Evolutionary conservation across 352 stramenopile species (phyloP), one percentile per base, ranked within the genome.

Genomic region (Phytopythium montanum): DNA sequence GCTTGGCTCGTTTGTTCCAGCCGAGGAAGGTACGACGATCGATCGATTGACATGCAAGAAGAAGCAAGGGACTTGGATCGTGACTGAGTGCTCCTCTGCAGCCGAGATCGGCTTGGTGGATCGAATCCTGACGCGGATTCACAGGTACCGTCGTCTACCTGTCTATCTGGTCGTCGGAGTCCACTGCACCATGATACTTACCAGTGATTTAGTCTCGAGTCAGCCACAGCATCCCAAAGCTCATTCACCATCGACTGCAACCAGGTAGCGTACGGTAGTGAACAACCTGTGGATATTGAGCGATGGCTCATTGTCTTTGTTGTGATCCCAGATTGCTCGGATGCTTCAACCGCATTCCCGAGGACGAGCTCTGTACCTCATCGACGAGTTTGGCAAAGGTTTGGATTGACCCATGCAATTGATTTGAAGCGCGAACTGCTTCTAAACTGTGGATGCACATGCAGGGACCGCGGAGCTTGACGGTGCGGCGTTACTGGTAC

Each of bases 351-450:
- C 36, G 12, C 78, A 94, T 29, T 69, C 70, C 39, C 69, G 81
- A 52, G 69, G 66, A 23, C 66, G 62, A 23, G 87, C 81, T 18
- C 54, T 96, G n/a, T 81, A 93, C 25, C 62, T 96, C 34, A 86
- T 96, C 45, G 87, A 96, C 57, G 87, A 96, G 56, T 96, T 94
- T 48, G 87, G 85, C 26, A 96, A 96, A 80, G 87, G 84, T 90
- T 53, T 31, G 14, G 4, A 65, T 59, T 21, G 7, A 23, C 12
- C 14, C 1, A 3, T 58, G 36, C 14, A 13, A 49, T 26, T 38
- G 23, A 28, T 56, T 13, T 8, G 33, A 38, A 38, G 1, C 3
- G 33, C 10, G 33, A 16, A 12, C 33, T 38, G 33, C 33, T 38
- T 38, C 9, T 38, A 38, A 38, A 16, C 9, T 12, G 14, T 16